Conservation (phyloP, 2,329 filamentous ascomycete species). For the Pseudocercospora macadamiae region DNA sequence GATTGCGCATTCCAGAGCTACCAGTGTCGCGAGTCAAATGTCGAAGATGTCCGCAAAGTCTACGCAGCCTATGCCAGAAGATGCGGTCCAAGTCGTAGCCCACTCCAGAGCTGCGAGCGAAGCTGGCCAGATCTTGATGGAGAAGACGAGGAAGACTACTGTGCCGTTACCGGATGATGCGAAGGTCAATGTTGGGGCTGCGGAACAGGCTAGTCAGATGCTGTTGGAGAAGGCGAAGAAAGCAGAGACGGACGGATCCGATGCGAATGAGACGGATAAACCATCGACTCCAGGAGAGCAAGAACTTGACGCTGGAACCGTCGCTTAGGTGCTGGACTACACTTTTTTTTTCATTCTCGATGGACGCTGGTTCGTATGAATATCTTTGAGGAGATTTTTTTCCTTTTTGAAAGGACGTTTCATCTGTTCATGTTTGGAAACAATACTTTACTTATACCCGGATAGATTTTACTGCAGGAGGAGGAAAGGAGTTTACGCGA, state of each 20-base stretch:
- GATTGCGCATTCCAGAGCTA: conserved; percentile 12
- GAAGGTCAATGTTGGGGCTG: neutral
- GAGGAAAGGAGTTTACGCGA: too few relatives aligned
- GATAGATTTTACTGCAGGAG: neutral
- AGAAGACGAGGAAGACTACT: neutral
- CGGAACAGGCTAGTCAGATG: neutral
- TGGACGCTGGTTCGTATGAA: too few relatives aligned
- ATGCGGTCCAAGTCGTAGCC: neutral
- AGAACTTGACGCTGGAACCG: neutral
- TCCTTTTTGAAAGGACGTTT: too few relatives aligned
- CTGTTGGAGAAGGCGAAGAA: neutral
- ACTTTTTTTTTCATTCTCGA: too few relatives aligned
- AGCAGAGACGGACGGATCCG: neutral
- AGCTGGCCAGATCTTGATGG: neutral
- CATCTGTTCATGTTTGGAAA: neutral
- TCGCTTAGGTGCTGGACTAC: neutral
- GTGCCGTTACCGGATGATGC: neutral
- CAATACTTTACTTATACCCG: neutral
- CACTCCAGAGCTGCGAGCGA: neutral
- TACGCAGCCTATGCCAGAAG: neutral
- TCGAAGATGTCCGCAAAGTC: neutral
- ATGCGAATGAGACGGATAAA: neutral
- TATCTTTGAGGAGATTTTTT: too few relatives aligned
- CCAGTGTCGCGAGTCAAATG: conserved; percentile 12
- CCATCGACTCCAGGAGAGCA: neutral